phyloP scores from a whole-genome alignment of 352 stramenopile species.

The Globisporangium barbulae region DNA sequence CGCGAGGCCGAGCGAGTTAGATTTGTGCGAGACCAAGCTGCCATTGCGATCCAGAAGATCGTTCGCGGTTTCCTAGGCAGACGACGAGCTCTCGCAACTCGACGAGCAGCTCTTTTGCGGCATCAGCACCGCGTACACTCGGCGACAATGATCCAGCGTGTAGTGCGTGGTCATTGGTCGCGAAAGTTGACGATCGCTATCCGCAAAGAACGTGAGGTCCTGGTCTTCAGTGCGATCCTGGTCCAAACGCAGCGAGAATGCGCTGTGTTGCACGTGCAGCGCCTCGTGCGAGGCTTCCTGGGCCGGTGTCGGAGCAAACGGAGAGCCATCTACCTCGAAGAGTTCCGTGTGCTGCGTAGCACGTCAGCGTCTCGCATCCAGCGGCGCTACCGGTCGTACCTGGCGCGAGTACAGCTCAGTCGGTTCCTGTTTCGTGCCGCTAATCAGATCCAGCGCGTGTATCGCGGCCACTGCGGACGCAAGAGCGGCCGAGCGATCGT shows the following conservation, averaged over 20 bases:
- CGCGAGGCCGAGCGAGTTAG: conserved; percentile 34
- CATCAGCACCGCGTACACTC: conserved; percentile 20
- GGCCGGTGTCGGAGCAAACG: conserved; percentile 27
- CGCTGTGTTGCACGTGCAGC: conserved; percentile 34
- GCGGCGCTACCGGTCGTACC: conserved; percentile 43
- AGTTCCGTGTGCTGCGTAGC: conserved; percentile 24
- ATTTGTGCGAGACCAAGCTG: conserved; percentile 27
- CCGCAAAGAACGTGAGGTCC: conserved; percentile 16
- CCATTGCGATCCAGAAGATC: conserved; percentile 36
- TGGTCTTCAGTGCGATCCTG: conserved; percentile 21
- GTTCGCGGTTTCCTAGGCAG: conserved; percentile 39
- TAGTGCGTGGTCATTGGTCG: conserved; percentile 31
- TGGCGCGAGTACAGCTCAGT: conserved; percentile 38
- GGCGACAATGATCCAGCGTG: conserved; percentile 36
- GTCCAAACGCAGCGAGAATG: conserved; percentile 12
- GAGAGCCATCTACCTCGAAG: conserved; percentile 18
- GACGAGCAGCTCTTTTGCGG: conserved; percentile 18
- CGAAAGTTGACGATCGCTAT: conserved; percentile 17
- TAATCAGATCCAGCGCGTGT: conserved; percentile 48
- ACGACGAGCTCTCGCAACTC: conserved; percentile 20
- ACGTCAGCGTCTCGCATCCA: conserved; percentile 43
- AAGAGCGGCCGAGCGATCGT: conserved; percentile 30
- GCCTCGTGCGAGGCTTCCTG: conserved; percentile 36
- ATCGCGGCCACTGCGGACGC: conserved; percentile 47
- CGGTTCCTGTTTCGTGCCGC: conserved; percentile 36